Base-by-base conservation (phyloP, 352 stramenopile genomes). In the Aphanomyces stellatus region DNA sequence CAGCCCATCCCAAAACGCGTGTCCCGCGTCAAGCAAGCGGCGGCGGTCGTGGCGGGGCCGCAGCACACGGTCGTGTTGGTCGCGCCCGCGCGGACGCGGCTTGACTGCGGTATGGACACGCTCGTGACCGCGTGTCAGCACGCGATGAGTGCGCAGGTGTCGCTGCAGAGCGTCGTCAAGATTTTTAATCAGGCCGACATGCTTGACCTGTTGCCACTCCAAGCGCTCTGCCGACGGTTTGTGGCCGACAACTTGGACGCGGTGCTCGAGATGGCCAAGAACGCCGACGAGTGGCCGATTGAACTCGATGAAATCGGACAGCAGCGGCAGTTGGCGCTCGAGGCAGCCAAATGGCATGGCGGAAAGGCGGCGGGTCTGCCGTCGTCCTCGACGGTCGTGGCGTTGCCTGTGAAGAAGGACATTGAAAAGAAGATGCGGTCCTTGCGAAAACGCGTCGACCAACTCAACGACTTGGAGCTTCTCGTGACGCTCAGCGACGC, bases 1-100 rank as follows among this genome's bases (percentile, higher is more conserved):
- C 85, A 91, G 51, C 82, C 81, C 8, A 82, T 73, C 51, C 85
- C 85, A n/a, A 93, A 93, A 65, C 78, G 83, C 43, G 85, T 93
- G 0, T 46, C 74, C 40, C 77, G 82, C 31, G 77, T 90, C 27
- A 91, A 91, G 75, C 89, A 90, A 61, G 85, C 82, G 0, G 49
- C 88, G 11, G 66, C 79, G 0, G 82, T 93, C 11, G 79, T 75
- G 24, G 76, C 85, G 7, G 85, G 85, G 0, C 81, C 90, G 10
- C 81, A 90, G n/a, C 85, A 93, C 71, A 89, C 80, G 2, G 82
- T 76, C 7, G 74, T 93, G 19, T 75, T 93, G 4, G 72, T 93
- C 5, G 78, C 77, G 19, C 82, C 85, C 1, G 25, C 74, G 28
- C 72, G 72, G 22, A 63, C 81, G 42, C 8, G n/a, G 40, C 27